Evolutionary conservation across 2,329 filamentous ascomycete genomes (phyloP).

Genomic region (Ilyonectria sp.): DNA sequence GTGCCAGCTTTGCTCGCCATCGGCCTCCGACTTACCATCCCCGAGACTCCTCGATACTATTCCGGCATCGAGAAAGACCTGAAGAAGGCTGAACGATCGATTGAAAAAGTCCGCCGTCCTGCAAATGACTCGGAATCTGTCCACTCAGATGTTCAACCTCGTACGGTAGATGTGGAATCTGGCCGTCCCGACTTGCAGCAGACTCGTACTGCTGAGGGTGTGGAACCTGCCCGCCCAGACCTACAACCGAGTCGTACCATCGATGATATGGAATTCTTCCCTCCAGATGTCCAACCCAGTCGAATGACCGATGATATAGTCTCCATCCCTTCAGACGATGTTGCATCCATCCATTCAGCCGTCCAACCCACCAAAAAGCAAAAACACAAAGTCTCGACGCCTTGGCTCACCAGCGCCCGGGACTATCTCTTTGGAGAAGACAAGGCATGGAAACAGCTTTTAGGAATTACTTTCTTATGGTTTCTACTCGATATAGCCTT

Average conservation of each 20-base stretch:
- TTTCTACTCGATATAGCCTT: slow-evolving; percentile 63
- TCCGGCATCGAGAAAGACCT: slow-evolving; percentile 18
- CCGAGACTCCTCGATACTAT: slow-evolving; percentile 61
- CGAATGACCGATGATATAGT: no score
- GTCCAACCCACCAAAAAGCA: background rate
- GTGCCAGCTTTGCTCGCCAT: slow-evolving; percentile 61
- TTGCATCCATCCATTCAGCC: background rate
- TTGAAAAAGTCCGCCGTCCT: background rate
- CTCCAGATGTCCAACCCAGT: no score
- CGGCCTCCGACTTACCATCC: slow-evolving; percentile 54
- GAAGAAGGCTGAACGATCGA: background rate
- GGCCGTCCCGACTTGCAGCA: no score
- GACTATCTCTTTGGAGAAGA: slow-evolving; percentile 18
- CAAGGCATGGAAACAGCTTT: slow-evolving; percentile 39
- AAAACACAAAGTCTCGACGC: background rate
- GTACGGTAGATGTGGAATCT: no score
- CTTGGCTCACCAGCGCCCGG: background rate
- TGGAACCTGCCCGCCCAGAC: no score
- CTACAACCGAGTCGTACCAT: no score
- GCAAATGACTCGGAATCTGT: background rate
- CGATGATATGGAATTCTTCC: no score
- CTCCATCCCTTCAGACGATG: background rate
- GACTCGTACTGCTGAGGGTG: no score
- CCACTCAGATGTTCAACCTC: no score
- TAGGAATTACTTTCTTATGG: slow-evolving; percentile 59